phyloP scores from a whole-genome alignment of 805 yeast species.

The Komagataella pastoris region DNA sequence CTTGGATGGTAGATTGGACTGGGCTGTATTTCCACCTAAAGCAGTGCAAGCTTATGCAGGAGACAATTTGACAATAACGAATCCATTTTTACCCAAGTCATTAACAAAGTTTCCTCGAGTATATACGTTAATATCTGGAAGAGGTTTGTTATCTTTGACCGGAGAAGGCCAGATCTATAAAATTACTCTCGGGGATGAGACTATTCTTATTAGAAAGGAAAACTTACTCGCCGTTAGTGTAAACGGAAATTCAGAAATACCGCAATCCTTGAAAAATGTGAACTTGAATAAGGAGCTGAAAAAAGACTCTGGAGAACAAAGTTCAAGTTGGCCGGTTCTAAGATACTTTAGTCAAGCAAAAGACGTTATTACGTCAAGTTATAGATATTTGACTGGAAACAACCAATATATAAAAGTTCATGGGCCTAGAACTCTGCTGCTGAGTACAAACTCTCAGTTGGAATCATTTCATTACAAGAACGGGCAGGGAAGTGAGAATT shows the following conservation, averaged over 20 bases:
- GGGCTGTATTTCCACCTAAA: constrained; percentile 39
- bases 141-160: constrained; percentile 41
- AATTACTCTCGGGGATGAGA: constrained; percentile 31
- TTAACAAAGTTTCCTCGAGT: constrained; percentile 19
- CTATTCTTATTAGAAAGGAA: constrained; percentile 28
- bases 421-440: constrained; percentile 40
- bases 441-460: constrained; percentile 26
- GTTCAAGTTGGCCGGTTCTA: neutral
- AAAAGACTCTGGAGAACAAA: neutral
- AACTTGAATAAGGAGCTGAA: neutral
- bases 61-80: constrained; percentile 27
- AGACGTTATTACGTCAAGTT: neutral
- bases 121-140: constrained; percentile 36
- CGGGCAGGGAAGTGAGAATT: neutral
- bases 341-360: neutral
- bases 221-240: constrained; percentile 38
- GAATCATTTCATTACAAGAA: constrained; percentile 3
- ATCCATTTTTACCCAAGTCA: constrained; percentile 25
- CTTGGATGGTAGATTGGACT: constrained; percentile 48
- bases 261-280: neutral
- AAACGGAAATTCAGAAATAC: constrained; percentile 17
- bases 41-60: constrained; percentile 43
- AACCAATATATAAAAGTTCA: constrained; percentile 32
- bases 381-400: constrained; percentile 15
- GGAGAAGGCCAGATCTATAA: constrained; percentile 44